Conservation (phyloP, 2,329 filamentous ascomycete genomes). For the Graphilbum fragrans region DNA sequence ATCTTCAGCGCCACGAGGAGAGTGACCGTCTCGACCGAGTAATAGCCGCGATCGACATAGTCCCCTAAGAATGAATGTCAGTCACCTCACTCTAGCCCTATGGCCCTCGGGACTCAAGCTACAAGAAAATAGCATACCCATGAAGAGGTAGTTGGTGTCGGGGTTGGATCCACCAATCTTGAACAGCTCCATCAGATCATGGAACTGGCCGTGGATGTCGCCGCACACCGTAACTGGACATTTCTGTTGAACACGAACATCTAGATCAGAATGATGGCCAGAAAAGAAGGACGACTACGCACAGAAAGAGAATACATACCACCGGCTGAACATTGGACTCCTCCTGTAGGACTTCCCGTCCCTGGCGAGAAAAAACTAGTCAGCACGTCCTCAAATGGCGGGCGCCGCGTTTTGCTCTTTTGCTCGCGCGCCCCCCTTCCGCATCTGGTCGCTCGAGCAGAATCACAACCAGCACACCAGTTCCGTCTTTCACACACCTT, state of each 20-base stretch:
- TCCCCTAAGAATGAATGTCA: constrained; percentile 48
- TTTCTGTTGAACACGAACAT: constrained; percentile 47
- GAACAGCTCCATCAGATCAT: constrained; percentile 98
- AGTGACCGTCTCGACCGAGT: constrained; percentile 96
- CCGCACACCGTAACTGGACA: constrained; percentile 97
- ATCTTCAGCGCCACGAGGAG: constrained; percentile 95
- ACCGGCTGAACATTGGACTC: constrained; percentile 99
- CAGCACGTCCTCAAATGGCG: neutral
- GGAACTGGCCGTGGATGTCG: constrained; percentile 98
- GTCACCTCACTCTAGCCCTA: neutral
- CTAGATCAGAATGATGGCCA: neutral
- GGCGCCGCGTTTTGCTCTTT: neutral
- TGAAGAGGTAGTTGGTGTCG: constrained; percentile 98
- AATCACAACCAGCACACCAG: no score
- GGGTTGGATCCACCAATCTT: constrained; percentile 97
- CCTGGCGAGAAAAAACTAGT: constrained; percentile 36
- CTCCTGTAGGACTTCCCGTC: constrained; percentile 89
- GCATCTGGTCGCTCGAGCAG: no score
- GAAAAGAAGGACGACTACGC: neutral
- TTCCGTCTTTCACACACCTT: constrained; percentile 51
- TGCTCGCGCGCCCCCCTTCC: no score
- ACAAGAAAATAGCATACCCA: constrained; percentile 51
- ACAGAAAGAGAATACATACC: constrained; percentile 36
- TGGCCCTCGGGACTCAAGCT: neutral
- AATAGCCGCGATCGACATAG: constrained; percentile 97